phyloP scores from a whole-genome alignment of 2,329 filamentous ascomycete species.

The Aphanocladium album region DNA sequence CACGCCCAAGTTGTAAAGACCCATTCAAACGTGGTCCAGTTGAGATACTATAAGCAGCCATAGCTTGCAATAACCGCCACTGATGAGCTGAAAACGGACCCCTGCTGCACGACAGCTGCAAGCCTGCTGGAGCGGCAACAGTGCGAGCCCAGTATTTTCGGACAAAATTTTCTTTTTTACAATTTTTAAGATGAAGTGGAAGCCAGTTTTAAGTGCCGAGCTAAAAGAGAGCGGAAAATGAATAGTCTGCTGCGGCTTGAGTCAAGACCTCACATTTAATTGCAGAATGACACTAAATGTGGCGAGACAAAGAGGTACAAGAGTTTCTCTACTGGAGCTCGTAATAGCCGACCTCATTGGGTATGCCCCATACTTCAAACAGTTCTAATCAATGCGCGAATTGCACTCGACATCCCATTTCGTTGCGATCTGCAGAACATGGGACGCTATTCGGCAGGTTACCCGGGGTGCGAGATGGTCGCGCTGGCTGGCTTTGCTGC shows the following conservation, averaged over 20 bases:
- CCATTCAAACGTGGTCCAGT: not conserved
- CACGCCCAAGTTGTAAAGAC: not conserved
- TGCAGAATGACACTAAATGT: not conserved
- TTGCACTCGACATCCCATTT: not conserved
- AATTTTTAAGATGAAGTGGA: not conserved
- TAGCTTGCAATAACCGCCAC: not conserved
- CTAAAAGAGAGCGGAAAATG: no score
- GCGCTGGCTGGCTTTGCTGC: not conserved
- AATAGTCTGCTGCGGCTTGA: not conserved
- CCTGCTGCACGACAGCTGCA: not conserved
- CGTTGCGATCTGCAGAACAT: conserved; percentile 1
- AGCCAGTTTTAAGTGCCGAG: not conserved
- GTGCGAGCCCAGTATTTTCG: not conserved
- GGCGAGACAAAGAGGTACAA: not conserved
- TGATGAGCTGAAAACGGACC: not conserved
- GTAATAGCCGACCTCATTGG: not conserved
- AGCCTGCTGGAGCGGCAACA: not conserved
- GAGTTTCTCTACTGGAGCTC: not conserved
- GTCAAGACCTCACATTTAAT: not conserved
- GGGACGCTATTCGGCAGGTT: not conserved
- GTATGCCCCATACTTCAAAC: not conserved
- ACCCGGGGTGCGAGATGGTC: not conserved
- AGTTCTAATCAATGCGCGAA: not conserved
- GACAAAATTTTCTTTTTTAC: not conserved
- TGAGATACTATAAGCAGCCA: not conserved